Conservation (phyloP, 805 yeast species). For the Kurtzmaniella fragi region DNA sequence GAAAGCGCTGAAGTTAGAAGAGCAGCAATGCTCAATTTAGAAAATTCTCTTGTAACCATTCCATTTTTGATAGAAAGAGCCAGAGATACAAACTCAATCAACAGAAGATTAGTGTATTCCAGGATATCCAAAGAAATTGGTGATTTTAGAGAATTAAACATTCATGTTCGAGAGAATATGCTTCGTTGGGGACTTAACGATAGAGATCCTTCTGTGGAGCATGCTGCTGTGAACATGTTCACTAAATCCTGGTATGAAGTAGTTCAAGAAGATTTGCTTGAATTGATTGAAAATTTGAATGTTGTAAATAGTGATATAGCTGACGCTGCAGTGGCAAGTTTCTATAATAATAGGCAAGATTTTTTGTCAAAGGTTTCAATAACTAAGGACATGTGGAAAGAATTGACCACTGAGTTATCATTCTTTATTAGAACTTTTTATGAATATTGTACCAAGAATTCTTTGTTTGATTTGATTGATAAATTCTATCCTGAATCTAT, state of each 20-base stretch:
- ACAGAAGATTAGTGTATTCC: slow-evolving; percentile 69
- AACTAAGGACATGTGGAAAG: slow-evolving; percentile 62
- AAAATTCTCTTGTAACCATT: slow-evolving; percentile 47
- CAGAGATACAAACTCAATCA: slow-evolving; percentile 67
- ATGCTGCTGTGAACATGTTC: slow-evolving; percentile 69
- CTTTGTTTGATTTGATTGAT: slow-evolving; percentile 53
- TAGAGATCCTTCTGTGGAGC: slow-evolving; percentile 68
- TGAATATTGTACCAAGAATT: slow-evolving; percentile 54
- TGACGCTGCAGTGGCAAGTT: slow-evolving; percentile 56
- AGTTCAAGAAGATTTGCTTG: slow-evolving; percentile 65
- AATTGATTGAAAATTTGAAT: slow-evolving; percentile 65
- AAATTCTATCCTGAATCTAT: slow-evolving; percentile 75
- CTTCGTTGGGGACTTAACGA: slow-evolving; percentile 85
- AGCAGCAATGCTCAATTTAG: slow-evolving; percentile 71
- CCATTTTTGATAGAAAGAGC: slow-evolving; percentile 73
- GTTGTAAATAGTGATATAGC: slow-evolving; percentile 67
- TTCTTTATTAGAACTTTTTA: slow-evolving; percentile 67
- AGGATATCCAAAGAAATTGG: slow-evolving; percentile 64
- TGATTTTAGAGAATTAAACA: slow-evolving; percentile 48
- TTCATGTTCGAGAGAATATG: slow-evolving; percentile 57
- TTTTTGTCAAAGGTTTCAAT: slow-evolving; percentile 55
- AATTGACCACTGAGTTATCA: slow-evolving; percentile 68
- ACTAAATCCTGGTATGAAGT: slow-evolving; percentile 67
- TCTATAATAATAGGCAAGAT: slow-evolving; percentile 62
- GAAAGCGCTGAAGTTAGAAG: slow-evolving; percentile 85